Conservation (phyloP, 345 rosid genomes). For the Euclidium syriacum region DNA sequence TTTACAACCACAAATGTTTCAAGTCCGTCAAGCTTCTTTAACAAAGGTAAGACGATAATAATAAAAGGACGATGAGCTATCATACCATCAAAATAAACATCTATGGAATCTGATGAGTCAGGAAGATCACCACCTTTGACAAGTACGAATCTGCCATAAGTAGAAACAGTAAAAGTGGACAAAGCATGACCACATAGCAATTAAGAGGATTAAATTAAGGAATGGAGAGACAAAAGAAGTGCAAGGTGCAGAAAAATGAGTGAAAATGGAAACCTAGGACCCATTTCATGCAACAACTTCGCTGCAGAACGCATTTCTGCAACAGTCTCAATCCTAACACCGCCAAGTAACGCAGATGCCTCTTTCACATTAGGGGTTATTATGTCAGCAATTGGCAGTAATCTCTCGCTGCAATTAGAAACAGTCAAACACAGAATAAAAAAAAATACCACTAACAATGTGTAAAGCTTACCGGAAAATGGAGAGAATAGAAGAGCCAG, state of each 20-base stretch:
- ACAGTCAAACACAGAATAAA: background rate
- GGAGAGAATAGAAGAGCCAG: slow-evolving; percentile 68
- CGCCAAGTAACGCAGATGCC: slow-evolving; percentile 83
- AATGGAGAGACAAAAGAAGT: background rate
- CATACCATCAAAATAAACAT: slow-evolving; percentile 76
- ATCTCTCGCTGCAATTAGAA: slow-evolving; percentile 58
- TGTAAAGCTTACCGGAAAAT: slow-evolving; percentile 46
- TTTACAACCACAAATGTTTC: background rate
- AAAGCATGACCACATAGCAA: background rate
- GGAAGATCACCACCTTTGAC: slow-evolving; percentile 98
- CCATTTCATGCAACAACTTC: slow-evolving; percentile 61
- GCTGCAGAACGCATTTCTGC: slow-evolving; percentile 78
- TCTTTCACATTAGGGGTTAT: slow-evolving; percentile 91
- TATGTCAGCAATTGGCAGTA: slow-evolving; percentile 77
- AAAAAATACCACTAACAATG: background rate
- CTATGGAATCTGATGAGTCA: slow-evolving; percentile 76
- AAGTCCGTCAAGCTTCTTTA: background rate
- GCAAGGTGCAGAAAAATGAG: background rate
- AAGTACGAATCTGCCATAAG: slow-evolving; percentile 62
- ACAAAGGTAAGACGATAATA: background rate
- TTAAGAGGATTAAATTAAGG: background rate
- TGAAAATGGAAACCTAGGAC: slow-evolving; percentile 60
- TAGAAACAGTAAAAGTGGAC: background rate
- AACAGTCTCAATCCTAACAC: slow-evolving; percentile 49
- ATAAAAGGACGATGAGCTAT: background rate